Percentiles rank a stretch among this genome's conserved stretches.
Conservation (phyloP, 805 yeast species). For the Candida broadrunensis region DNA sequence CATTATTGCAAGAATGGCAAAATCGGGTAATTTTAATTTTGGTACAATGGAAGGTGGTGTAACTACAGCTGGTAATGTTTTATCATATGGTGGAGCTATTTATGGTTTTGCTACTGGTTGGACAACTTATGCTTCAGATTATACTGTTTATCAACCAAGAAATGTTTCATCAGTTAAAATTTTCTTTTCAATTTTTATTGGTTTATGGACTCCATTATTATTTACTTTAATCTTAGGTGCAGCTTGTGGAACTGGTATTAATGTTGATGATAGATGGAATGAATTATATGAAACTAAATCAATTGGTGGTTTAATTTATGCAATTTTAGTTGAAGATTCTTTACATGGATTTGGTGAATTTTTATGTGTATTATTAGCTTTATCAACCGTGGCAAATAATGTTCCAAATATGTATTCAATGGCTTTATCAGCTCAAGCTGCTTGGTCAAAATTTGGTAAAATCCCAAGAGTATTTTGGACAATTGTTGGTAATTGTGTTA, state of each 20-base stretch:
- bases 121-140: constrained; percentile 91
- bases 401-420: constrained; percentile 93
- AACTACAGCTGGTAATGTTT: constrained; percentile 69
- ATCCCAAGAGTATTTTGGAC: constrained; percentile 88
- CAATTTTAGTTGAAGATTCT: constrained; percentile 73
- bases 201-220: constrained; percentile 64
- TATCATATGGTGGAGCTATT: constrained; percentile 78
- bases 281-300: constrained; percentile 25
- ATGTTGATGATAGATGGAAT: constrained; percentile 31
- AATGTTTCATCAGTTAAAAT: constrained; percentile 56
- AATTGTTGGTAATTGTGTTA: constrained; percentile 64
- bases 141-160: constrained; percentile 81
- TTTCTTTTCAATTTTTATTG: constrained; percentile 61
- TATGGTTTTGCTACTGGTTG: constrained; percentile 93
- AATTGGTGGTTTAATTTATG: constrained; percentile 74
- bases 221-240: constrained; percentile 83
- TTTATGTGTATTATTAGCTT: constrained; percentile 77
- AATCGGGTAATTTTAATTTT: constrained; percentile 58
- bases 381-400: constrained; percentile 88
- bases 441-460: constrained; percentile 69
- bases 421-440: constrained; percentile 80
- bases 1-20: constrained; percentile 73
- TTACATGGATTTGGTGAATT: constrained; percentile 88
- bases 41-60: constrained; percentile 52
- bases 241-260: constrained; percentile 72